A percentile compares a stretch with the other conserved stretches of the same genome.
Conservation (phyloP, 352 stramenopile genomes). For the Phytophthora nicotianae region DNA sequence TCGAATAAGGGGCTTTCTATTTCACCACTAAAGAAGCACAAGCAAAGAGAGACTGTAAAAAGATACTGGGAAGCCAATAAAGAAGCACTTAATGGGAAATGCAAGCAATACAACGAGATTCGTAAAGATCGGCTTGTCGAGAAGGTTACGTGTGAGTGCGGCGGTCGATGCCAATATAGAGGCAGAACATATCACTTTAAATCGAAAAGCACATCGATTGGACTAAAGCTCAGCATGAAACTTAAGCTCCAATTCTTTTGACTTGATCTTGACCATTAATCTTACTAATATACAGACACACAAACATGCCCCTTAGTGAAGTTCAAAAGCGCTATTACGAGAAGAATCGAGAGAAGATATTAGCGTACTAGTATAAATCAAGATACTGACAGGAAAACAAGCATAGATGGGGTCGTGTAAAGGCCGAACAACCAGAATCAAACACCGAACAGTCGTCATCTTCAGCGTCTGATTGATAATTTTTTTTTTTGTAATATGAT, state of each 20-base stretch:
- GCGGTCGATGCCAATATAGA: background rate
- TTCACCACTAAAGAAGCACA: background rate
- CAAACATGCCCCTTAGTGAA: too few species aligned
- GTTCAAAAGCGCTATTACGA: too few species aligned
- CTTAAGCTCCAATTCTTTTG: background rate
- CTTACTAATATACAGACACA: too few species aligned
- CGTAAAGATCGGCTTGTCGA: background rate
- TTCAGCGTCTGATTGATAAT: too few species aligned
- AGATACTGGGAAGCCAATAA: background rate
- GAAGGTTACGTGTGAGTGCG: background rate
- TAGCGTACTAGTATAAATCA: too few species aligned
- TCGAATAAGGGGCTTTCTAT: background rate
- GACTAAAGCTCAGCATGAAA: background rate
- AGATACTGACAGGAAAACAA: too few species aligned
- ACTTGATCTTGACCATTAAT: too few species aligned
- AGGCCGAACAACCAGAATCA: too few species aligned
- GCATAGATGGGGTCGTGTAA: too few species aligned
- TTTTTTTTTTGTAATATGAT: too few species aligned
- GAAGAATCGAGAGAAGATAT: too few species aligned
- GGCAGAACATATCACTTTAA: background rate
- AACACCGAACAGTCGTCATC: too few species aligned
- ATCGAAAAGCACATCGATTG: slow-evolving; percentile 1
- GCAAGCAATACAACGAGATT: slow-evolving; percentile 1
- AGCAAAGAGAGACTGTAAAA: background rate
- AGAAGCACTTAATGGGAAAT: background rate